Base-by-base conservation (phyloP, 306 rosid species). In the Vigna reflexopilosa region DNA sequence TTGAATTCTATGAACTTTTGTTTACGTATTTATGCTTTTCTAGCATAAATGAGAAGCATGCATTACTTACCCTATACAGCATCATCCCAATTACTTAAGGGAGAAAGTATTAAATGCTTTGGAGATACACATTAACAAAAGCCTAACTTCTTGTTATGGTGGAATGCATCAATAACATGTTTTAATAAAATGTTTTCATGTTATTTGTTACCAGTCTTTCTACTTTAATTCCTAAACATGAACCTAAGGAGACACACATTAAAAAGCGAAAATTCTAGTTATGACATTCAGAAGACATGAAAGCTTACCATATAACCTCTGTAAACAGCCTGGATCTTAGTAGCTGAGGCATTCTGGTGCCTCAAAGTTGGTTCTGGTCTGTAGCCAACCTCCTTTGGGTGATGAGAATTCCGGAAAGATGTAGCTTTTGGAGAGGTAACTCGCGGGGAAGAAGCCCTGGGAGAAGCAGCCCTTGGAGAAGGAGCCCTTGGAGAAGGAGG, bases 291-390 rank as follows among this genome's bases (percentile, higher is more conserved):
- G 34, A 74, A 57, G 70, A 73, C 68, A 40, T 48, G 76, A 45
- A 73, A 77, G 61, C 91, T 85, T 87, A 93, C 99, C 94, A 49
- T 81, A 51, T 93, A 93, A 58, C 99, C 98, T 86, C 98, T 86
- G 69, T 91, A 96, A 57, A 84, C 88, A 59, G 99, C 88, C 83
- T 96, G 99, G 54, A 96, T 91, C 89, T 84, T 93, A 52, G 90
- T 93, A 71, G 98, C 99, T 8, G 94, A 91, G 81, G 91, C 96
- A 80, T 96, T 87, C 63, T 88, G 98, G 75, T 86, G 83, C 83
- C 87, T 84, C 68, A 89, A 59, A 72, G 96, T 93, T 38, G 98
- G 94, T 72, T 93, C 99, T 8, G 93, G 94, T 77, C 97, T 90
- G 82, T 85, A 36, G 67, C 80, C 80, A 51, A 85, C 85, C 81